Base-by-base conservation (phyloP, 163 green algal genomes). In the Trebouxia gelatinosa region DNA sequence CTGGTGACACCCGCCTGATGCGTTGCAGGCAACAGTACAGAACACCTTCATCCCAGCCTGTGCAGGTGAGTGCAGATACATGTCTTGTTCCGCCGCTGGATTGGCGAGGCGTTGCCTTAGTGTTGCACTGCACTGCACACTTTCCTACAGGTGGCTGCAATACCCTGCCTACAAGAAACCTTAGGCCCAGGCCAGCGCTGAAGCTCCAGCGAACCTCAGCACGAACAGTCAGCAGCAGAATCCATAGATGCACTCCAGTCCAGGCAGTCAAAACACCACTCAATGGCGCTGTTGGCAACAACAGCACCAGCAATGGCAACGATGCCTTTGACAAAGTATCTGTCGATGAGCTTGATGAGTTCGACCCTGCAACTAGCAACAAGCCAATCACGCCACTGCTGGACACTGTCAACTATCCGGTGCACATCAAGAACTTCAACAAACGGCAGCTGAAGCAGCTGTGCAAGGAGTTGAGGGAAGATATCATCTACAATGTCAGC, bases 401-500 rank as follows among this genome's bases (percentile, higher is more conserved):
- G 70, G 94, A 98, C 85, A 97, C 92, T 0, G 89, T 98, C n/a
- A 98, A 98, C 82, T 99, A 92, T 85, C 96, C 96, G 0, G 92
- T 98, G 37, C 95, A 99, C 89, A 92, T 99, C 17, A 99, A 99
- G 81, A 98, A 98, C 83, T 94, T 99, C 81, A 97, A 89, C 80
- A 75, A 88, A 5, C 74, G 81, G 9, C 93, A 98, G 87, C 89
- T 98, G 17, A 83, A 90, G 70, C 89, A 96, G 87, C 91, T 98
- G 28, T 95, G 89, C 89, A 95, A 96, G 80, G 91, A 97, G 85
- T 80, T 96, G 51, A 83, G 91, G 54, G 70, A 82, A 54, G 95
- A 99, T 78, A 88, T 97, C 29, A 96, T 99, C 59, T 91, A 98
- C 89, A 97, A 89, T 28, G 89, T 99, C 19, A 97, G 93, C 67